Percentiles rank a stretch among this genome's conserved stretches.
These are phyloP conservation scores for Tetrapisispora phaffii DNA, from an alignment of 805 yeast genomes.

Conservation along the genomic window DNA sequence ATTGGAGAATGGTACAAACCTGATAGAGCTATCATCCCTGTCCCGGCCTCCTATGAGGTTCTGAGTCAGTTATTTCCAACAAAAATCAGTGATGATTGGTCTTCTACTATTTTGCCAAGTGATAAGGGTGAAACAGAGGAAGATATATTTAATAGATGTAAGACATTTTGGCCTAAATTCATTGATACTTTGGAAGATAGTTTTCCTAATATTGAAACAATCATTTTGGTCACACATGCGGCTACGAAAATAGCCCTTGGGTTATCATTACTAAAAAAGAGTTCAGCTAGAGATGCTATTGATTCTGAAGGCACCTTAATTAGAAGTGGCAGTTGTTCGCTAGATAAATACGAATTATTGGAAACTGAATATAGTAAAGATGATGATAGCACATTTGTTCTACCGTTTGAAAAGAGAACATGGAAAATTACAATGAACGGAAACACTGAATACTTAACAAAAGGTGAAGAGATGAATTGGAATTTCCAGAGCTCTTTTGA, in stretches of 20 bases:
- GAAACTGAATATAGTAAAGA: constrained; percentile 10
- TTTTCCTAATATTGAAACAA: constrained; percentile 50
- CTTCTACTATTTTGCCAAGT: constrained; percentile 51
- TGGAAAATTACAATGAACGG: constrained; percentile 72
- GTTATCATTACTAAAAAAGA: constrained; percentile 52
- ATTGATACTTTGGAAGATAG: constrained; percentile 46
- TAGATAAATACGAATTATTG: constrained; percentile 49
- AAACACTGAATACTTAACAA: constrained; percentile 52
- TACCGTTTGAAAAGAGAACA: constrained; percentile 20
- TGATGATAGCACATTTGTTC: background rate
- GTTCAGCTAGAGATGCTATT: constrained; percentile 42
- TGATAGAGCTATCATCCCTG: constrained; percentile 58
- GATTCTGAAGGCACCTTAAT: constrained; percentile 38
- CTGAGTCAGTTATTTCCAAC: constrained; percentile 47
- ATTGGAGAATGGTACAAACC: constrained; percentile 87
- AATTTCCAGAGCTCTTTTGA: constrained; percentile 65
- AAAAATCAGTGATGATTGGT: constrained; percentile 38
- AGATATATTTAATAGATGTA: constrained; percentile 57
- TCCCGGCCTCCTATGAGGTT: constrained; percentile 45
- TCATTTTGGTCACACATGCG: constrained; percentile 83
- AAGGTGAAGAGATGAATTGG: constrained; percentile 95
- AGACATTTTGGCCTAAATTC: constrained; percentile 44
- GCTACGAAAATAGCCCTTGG: constrained; percentile 88
- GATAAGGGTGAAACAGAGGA: constrained; percentile 62
- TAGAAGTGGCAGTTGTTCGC: constrained; percentile 76